Base-by-base conservation (phyloP, 148 eudicot genomes). In the Euryodendron excelsum region DNA sequence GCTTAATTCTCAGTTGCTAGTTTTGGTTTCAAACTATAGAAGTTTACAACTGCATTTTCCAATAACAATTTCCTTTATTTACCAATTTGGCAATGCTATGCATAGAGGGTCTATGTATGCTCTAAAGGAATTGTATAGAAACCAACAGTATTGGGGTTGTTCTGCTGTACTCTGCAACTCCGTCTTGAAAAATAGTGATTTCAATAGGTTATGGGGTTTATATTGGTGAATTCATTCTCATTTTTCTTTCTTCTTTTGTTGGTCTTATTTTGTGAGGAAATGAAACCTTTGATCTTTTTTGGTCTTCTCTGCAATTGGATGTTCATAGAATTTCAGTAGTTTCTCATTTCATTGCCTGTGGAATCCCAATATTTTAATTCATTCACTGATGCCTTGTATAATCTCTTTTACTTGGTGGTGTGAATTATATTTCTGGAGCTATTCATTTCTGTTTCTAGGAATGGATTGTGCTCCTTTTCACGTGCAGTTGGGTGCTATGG, bases 381-480 rank as follows among this genome's bases (percentile, higher is more conserved):
- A n/a, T n/a, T 52, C 56, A 41, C 13, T 52, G 20, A 9, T 41
- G n/a, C n/a, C n/a, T n/a, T n/a, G n/a, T 52, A 52, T 52, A 17
- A 52, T 52, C 15, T 52, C 3, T 52, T 2, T 23, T 60, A 23
- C 30, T 21, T 58, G 65, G 7, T 37, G 8, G 23, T 72, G 34
- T 58, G 25, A 73, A 80, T 80, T 37, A 11, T 27, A 11, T 11
- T 39, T 37, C 17, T 73, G 33, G 55, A 67, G 28, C 48, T 25
- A 18, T 31, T 67, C 9, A 33, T 34, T 67, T 64, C 4, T 31
- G 58, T 34, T 81, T 67, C 44, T 71, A 85, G 88, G 84, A 58
- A 83, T 86, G 88, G 78, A 58, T 64, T 70, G 74, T 78, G 75
- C 74, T 65, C 71, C 48, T 75, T 60, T 75, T 39, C 47, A 71